Evolutionary conservation across 495 filamentous ascomycete species (phyloP).

Genomic region (Glonium stellatum): DNA sequence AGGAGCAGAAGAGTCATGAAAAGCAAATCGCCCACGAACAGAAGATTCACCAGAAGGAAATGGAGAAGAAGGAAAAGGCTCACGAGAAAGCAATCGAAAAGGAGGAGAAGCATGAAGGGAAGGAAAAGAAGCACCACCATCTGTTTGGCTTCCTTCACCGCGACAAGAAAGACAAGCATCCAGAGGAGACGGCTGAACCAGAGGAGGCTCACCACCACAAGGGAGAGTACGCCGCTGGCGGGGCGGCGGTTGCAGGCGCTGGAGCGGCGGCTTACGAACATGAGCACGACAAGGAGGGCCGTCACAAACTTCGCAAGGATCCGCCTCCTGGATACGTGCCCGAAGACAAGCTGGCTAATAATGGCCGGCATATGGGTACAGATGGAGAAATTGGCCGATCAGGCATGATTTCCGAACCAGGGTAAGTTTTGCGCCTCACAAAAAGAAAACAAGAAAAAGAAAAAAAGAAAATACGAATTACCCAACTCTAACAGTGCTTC

Average conservation of each 20-base stretch:
- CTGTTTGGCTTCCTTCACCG: slow-evolving; percentile 33
- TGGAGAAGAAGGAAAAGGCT: slow-evolving; percentile 11
- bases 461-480: no score
- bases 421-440: slow-evolving; percentile 14
- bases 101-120: slow-evolving; percentile 11
- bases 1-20: slow-evolving; percentile 24
- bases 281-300: slow-evolving; percentile 3
- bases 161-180: slow-evolving; percentile 25
- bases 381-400: slow-evolving; percentile 19
- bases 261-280: slow-evolving; percentile 18
- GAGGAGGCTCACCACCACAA: neutral
- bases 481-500: neutral
- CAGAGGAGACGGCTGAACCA: slow-evolving; percentile 9
- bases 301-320: slow-evolving; percentile 28
- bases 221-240: slow-evolving; percentile 20
- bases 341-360: neutral
- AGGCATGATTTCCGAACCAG: slow-evolving; percentile 9
- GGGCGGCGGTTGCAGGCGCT: slow-evolving; percentile 2
- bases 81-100: slow-evolving; percentile 6
- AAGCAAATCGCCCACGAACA: slow-evolving; percentile 10
- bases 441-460: no score
- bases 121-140: slow-evolving; percentile 18
- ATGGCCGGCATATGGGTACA: slow-evolving; percentile 13
- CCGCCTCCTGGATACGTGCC: slow-evolving; percentile 23
- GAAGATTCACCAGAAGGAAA: slow-evolving; percentile 13